Conservation (phyloP, 768 basidiomycete genomes). For the Hypsizygus marmoreus region DNA sequence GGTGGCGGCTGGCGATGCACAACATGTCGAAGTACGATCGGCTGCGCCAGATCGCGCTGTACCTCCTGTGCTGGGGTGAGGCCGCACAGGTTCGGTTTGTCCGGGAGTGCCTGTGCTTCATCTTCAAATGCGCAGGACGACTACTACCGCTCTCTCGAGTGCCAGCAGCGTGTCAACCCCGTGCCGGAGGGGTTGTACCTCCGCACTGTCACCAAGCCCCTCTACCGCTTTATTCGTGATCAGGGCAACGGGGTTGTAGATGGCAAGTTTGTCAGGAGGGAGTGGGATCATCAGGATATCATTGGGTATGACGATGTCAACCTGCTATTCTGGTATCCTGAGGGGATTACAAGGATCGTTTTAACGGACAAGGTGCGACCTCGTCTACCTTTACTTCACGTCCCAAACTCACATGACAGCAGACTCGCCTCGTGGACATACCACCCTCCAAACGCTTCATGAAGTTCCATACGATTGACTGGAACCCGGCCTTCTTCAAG, state of each 20-base stretch:
- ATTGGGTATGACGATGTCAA: constrained; percentile 99
- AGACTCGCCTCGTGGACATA: constrained; percentile 89
- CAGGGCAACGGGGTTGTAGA: constrained; percentile 96
- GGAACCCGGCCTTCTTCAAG: constrained; percentile 96
- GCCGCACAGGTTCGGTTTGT: constrained; percentile 95
- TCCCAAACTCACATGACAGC: constrained; percentile 4
- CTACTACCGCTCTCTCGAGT: constrained; percentile 96
- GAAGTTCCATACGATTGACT: constrained; percentile 95
- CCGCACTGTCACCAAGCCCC: too few species aligned
- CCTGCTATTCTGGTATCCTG: constrained; percentile 98
- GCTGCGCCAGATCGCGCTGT: too few species aligned
- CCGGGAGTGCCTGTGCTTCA: constrained; percentile 96
- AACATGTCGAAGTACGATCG: too few species aligned
- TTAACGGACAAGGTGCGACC: constrained; percentile 75
- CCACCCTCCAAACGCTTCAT: constrained; percentile 91
- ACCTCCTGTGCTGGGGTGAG: too few species aligned
- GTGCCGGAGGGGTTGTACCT: constrained; percentile 94
- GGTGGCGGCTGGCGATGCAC: too few species aligned
- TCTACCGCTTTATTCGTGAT: too few species aligned
- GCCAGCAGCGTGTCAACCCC: constrained; percentile 86
- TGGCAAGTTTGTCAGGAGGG: constrained; percentile 88
- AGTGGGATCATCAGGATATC: constrained; percentile 88
- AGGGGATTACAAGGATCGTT: constrained; percentile 90
- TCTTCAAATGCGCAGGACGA: constrained; percentile 99
- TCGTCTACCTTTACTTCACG: constrained; percentile 3